Evolutionary conservation across 176 grass and related monocot genomes (phyloP).

Genomic region (Triticum monococcum): DNA sequence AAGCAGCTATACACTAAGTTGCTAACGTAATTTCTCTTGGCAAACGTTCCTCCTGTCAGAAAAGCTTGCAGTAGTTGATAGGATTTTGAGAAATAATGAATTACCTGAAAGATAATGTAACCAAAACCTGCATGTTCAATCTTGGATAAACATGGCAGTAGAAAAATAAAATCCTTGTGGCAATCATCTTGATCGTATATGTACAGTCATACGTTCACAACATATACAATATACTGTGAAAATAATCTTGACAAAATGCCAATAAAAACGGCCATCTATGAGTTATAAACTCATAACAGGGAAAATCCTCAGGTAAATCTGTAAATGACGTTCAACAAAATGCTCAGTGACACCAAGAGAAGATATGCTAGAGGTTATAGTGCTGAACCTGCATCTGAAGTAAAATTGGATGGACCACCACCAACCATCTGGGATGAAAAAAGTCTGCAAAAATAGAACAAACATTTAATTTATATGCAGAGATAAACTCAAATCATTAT

Average conservation of each 20-base stretch:
- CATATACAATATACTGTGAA: background rate
- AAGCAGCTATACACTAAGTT: background rate
- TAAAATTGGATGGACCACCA: background rate
- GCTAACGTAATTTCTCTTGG: background rate
- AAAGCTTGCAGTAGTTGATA: background rate
- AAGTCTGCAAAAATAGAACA: conserved; percentile 3
- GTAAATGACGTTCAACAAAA: background rate
- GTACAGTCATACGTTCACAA: background rate
- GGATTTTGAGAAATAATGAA: background rate
- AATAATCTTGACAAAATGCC: conserved; percentile 4
- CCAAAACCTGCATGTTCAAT: background rate
- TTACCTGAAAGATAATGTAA: conserved; percentile 6
- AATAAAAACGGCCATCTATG: background rate
- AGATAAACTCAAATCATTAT: background rate
- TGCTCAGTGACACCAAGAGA: background rate
- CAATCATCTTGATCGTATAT: background rate
- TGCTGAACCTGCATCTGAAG: background rate
- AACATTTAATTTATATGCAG: background rate
- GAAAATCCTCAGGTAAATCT: background rate
- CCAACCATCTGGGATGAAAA: background rate
- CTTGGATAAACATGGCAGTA: conserved; percentile 6
- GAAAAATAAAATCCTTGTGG: conserved; percentile 3
- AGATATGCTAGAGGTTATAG: background rate
- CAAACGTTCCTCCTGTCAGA: background rate
- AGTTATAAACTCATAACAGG: background rate